Evolutionary conservation across 176 grass and related monocot genomes (phyloP), one percentile per base, ranked within the genome.

Genomic region (Guadua angustifolia): DNA sequence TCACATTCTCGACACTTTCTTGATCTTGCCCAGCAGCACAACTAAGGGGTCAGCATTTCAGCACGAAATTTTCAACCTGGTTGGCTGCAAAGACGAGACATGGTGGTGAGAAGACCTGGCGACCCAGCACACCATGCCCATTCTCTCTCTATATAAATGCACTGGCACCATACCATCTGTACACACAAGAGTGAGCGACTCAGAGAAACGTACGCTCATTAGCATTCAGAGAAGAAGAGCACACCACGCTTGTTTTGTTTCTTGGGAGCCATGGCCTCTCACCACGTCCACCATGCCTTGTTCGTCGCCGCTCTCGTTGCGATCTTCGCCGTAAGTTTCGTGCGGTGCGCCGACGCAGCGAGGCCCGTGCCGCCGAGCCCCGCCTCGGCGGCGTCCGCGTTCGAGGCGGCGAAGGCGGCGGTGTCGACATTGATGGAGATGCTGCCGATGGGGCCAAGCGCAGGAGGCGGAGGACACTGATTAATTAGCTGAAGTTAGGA

Each of bases 381-480:
- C 29, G 82, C 66, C 45, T 12, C 71, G 44, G 16, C 87, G 21
- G 68, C 81, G 77, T 77, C 79, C 52, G 66, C 70, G 57, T 44
- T 72, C 25, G 71, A 51, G 46, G 46, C 46, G 58, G 16, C 62
- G 24, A 64, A 49, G 45, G 45, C 45, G 47, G 17, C 63, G 25
- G 72, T 86, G 83, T 77, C 83, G 45, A 64, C 36, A 72, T 57
- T 89, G 9, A 86, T 89, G 83, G 65, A 82, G 83, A 89, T 86
- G 88, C 88, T 89, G 15, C 88, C 88, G 0, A 49, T 24, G 77
- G 87, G 87, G 1, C 87, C 87, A 0, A 90, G 88, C 67, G 40
- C 19, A 1, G 73, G 88, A 51, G 88, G 88, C 47, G 88, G 57
- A 0, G 88, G 88, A 2, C 88, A 90, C 83, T 90, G 83, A 90